These are phyloP conservation scores for Linderniella brevidens DNA, from an alignment of 257 asterid genomes.

Conservation along the genomic window DNA sequence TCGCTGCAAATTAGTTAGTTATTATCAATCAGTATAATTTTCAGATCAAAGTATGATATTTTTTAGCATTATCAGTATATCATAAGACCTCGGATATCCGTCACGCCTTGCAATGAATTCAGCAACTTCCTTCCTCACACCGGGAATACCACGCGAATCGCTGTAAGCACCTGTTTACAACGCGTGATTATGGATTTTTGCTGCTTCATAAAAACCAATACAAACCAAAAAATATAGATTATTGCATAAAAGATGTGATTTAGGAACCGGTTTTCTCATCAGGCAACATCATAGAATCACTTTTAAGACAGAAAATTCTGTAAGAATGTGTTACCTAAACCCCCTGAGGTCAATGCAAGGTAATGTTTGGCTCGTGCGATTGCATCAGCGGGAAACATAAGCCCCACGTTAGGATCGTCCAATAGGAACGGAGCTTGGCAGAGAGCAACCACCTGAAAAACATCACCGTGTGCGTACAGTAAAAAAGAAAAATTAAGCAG, in stretches of 20 bases:
- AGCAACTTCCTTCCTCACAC: constrained; percentile 88
- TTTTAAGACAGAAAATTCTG: not conserved
- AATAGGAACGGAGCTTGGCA: constrained; percentile 98
- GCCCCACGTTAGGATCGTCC: constrained; percentile 94
- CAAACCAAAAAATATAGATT: not conserved
- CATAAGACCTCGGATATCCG: constrained; percentile 97
- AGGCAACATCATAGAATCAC: too few relatives aligned
- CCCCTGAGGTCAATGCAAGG: constrained; percentile 70
- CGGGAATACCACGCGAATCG: constrained; percentile 95
- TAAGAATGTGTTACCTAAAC: constrained; percentile 47
- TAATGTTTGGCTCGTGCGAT: constrained; percentile 89
- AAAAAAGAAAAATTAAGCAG: not conserved
- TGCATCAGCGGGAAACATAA: constrained; percentile 90
- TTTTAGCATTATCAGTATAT: too few relatives aligned
- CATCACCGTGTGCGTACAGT: constrained; percentile 6
- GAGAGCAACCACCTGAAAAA: constrained; percentile 75
- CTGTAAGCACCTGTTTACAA: constrained; percentile 81
- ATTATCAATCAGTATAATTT: not conserved
- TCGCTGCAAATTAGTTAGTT: constrained; percentile 40
- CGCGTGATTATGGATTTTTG: constrained; percentile 7
- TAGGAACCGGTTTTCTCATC: too few relatives aligned
- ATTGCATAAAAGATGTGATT: not conserved
- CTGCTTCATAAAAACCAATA: constrained; percentile 4
- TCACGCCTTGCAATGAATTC: constrained; percentile 95
- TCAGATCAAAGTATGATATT: not conserved